Percentiles rank a stretch among this genome's conserved stretches.
Conservation (phyloP, 2,329 filamentous ascomycete species). For the Bipolaris zeicola region DNA sequence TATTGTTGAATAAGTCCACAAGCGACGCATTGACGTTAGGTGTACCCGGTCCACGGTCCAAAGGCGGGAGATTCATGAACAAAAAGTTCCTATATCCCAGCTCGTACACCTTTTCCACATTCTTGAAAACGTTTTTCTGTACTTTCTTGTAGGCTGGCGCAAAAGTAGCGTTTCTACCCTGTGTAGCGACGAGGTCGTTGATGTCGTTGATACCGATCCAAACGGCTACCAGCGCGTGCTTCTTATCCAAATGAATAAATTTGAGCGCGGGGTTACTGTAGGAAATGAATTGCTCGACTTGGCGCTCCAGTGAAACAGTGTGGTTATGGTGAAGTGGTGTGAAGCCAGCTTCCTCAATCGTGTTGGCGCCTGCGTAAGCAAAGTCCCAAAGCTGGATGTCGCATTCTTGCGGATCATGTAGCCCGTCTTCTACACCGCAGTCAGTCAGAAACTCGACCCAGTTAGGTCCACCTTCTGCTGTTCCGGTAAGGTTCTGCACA, state of each 20-base stretch:
- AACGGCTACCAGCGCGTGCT: slow-evolving; percentile 54
- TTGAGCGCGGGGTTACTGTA: slow-evolving; percentile 54
- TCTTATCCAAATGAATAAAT: slow-evolving; percentile 35
- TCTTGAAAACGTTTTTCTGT: slow-evolving; percentile 50
- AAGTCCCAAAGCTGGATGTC: slow-evolving; percentile 61
- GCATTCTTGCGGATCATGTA: slow-evolving; percentile 53
- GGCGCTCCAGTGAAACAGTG: slow-evolving; percentile 57
- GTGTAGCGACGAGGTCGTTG: slow-evolving; percentile 53
- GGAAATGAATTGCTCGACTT: slow-evolving; percentile 55
- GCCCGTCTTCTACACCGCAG: slow-evolving; percentile 55
- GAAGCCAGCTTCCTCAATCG: slow-evolving; percentile 45
- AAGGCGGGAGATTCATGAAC: slow-evolving; percentile 59
- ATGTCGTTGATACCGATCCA: slow-evolving; percentile 66
- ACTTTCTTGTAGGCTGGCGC: slow-evolving; percentile 53
- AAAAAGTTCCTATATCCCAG: slow-evolving; percentile 56
- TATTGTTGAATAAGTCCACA: slow-evolving; percentile 53
- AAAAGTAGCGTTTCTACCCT: slow-evolving; percentile 51
- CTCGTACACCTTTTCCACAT: slow-evolving; percentile 50
- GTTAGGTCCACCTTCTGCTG: slow-evolving; percentile 59
- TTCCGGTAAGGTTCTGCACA: slow-evolving; percentile 56
- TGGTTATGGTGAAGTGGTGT: slow-evolving; percentile 59
- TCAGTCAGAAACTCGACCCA: slow-evolving; percentile 61
- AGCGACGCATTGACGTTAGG: slow-evolving; percentile 55
- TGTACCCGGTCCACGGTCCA: slow-evolving; percentile 51
- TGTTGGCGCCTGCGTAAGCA: slow-evolving; percentile 60